Base-by-base conservation (phyloP, 1,284 basidiomycete genomes). In the Microstroma glucosiphilum region DNA sequence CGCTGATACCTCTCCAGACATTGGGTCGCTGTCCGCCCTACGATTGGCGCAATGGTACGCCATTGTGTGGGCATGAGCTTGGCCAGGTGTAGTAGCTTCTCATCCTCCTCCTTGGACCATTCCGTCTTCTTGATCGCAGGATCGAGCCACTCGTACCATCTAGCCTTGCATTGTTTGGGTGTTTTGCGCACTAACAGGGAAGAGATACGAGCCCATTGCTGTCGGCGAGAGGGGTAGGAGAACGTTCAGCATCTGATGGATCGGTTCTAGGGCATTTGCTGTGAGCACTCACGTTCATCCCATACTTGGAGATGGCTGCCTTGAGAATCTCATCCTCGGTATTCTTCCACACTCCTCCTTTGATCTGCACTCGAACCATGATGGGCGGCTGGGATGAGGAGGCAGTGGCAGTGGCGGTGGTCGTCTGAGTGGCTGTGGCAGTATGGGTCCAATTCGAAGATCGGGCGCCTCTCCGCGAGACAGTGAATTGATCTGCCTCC, bases 61-160 rank as follows among this genome's bases (percentile, higher is more conserved):
- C 96, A 99, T 84, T 99, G 96, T 0, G 96, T 98, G 0, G 96
- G 96, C 93, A 98, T 98, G 60, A 98, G 84, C 82, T 97, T 98
- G 53, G 96, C 96, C 12, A 98, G 86, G 79, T 98, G 94, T 9
- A 99, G 84, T 1, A 99, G 86, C 81, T 98, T 99, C 82, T 98
- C 96, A 81, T 99, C 96, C 82, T 99, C 96, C 55, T 80, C 48
- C 87, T 90, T 90, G 88, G 72, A 58, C 78, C 78, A 80, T 80
- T 98, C 96, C 42, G 94, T 96, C 84, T 99, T 99, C 82, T 97
- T 98, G 82, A 98, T 99, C 57, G 92, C 94, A 7, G 96, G 96
- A 81, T 99, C 96, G 60, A 98, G 83, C 96, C 96, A 98, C 83
- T 98, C 96, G 80, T 96, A 97, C 96, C 96, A 98, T 63, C 84